These are phyloP conservation scores for Talaromyces atroroseus DNA, from an alignment of 2,329 filamentous ascomycete species.

Conservation along the genomic window DNA sequence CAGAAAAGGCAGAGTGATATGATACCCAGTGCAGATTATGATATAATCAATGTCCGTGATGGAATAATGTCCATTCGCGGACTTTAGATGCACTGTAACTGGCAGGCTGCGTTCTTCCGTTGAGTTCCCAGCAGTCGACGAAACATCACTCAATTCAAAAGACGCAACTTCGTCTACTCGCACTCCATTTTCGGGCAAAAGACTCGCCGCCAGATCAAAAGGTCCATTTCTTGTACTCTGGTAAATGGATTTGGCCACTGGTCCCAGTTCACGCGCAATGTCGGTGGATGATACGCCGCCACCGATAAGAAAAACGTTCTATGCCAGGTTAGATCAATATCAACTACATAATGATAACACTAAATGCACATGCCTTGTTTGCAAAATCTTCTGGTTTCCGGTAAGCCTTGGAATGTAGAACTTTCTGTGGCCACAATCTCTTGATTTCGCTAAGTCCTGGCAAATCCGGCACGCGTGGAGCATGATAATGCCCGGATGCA, in stretches of 20 bases:
- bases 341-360: background rate
- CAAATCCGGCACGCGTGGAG: constrained; percentile 46
- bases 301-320: constrained; percentile 53
- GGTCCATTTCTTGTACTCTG: constrained; percentile 56
- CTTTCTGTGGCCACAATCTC: constrained; percentile 37
- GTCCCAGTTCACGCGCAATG: constrained; percentile 49
- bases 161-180: constrained; percentile 49
- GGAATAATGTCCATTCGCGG: constrained; percentile 41
- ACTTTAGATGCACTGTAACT: constrained; percentile 46
- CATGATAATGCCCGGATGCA: constrained; percentile 53
- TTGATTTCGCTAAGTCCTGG: constrained; percentile 46
- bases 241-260: constrained; percentile 41
- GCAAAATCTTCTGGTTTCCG: constrained; percentile 44
- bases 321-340: constrained; percentile 22
- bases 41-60: constrained; percentile 56
- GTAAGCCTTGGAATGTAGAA: constrained; percentile 51
- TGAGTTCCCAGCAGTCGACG: background rate
- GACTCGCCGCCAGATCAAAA: constrained; percentile 52
- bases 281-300: constrained; percentile 52
- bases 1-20: constrained; percentile 62
- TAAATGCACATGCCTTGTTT: constrained; percentile 45
- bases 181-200: constrained; percentile 51
- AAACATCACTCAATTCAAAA: constrained; percentile 33
- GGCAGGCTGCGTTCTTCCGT: constrained; percentile 37
- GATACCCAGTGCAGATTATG: constrained; percentile 64